Conservation (phyloP, 805 yeast genomes). For the Kuraishia hungarica region DNA sequence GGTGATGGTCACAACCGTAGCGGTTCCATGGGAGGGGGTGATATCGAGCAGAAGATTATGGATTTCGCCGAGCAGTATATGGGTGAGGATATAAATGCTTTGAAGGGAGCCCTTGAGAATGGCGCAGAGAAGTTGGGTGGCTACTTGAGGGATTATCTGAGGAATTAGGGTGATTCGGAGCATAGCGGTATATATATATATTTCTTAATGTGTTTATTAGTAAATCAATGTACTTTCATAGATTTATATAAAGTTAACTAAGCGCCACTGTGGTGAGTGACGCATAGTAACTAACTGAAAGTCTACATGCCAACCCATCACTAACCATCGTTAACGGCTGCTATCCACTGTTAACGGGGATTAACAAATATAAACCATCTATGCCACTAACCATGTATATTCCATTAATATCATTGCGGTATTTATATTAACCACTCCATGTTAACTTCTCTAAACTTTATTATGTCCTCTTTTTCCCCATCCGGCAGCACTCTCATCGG, state of each 20-base stretch:
- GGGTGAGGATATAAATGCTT: constrained; percentile 77
- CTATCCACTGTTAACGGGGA: too few relatives aligned
- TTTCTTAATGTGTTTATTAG: too few relatives aligned
- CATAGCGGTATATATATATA: not conserved
- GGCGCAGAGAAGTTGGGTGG: constrained; percentile 89
- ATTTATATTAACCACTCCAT: not conserved
- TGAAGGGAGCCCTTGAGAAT: constrained; percentile 87
- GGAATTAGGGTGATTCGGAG: constrained; percentile 16
- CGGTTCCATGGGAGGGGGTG: constrained; percentile 25
- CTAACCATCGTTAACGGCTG: too few relatives aligned
- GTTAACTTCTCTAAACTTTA: not conserved
- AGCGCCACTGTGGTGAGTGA: too few relatives aligned
- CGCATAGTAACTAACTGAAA: too few relatives aligned
- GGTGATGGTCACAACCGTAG: constrained; percentile 21
- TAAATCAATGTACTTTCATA: not conserved
- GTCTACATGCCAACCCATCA: too few relatives aligned
- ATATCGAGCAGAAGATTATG: constrained; percentile 43
- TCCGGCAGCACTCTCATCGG: not conserved
- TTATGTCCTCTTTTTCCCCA: not conserved
- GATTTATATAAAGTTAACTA: not conserved
- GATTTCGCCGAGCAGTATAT: constrained; percentile 62
- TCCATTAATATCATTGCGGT: too few relatives aligned
- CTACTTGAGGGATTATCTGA: constrained; percentile 78
- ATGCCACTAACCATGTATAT: too few relatives aligned
- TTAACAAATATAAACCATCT: too few relatives aligned